Evolutionary conservation across 805 yeast genomes (phyloP), one percentile per base, ranked within the genome.

Genomic region (Pichia nakasei): DNA sequence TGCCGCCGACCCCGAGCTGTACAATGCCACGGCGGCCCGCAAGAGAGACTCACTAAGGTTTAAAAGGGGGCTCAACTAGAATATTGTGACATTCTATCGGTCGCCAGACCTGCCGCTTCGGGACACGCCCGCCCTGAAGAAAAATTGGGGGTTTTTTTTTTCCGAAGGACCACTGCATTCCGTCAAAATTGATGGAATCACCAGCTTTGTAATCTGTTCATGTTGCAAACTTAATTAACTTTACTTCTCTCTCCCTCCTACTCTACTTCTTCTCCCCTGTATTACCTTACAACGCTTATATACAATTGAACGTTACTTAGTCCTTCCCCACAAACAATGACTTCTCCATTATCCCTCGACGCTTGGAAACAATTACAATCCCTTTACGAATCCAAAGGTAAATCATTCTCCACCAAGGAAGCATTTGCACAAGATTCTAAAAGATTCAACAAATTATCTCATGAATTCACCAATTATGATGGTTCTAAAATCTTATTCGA

Each of bases 401-500:
- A 83, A 62, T 54, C 69, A 46, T 74, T 87, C 64, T 75, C 81
- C 50, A 87, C 89, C 48, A 76, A 76, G 61, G 82, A 82, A 37
- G 93, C 85, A 56, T 93, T 93, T 65, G 66, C 72, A 41, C 68
- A 75, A 54, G 96, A 93, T 65, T 63, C 85, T 20, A 57, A 72
- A 49, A 80, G 98, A 65, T 87, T 81, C 59, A 74, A 69, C 50
- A 87, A 85, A 65, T 82, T 73, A 64, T 76, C 93, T 52, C 77
- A 76, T 62, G 80, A 85, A 47, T 87, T 88, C 67, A 70, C 70
- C 56, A 93, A 91, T 73, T 84, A 61, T 65, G 97, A 91, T 61
- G 87, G 83, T 39, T 84, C 95, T 45, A 72, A 88, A 70, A 85
- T 93, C 61, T 69, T 91, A 57, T 93, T 91, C 60, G 99, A 93